These are phyloP conservation scores for Alternaria brassicicola DNA, from an alignment of 2,329 filamentous ascomycete species.

Conservation along the genomic window DNA sequence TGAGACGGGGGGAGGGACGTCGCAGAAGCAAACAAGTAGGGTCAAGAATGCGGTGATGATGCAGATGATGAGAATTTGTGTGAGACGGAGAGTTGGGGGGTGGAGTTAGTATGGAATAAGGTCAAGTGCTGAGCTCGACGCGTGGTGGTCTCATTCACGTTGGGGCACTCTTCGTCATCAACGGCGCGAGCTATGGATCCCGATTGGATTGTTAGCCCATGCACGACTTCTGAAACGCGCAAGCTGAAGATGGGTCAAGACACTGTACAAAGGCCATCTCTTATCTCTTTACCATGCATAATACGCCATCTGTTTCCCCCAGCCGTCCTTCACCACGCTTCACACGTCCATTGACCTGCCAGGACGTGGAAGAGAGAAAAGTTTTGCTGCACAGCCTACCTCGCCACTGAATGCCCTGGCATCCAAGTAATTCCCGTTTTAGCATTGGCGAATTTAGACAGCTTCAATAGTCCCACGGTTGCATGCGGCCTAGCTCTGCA, in stretches of 20 bases:
- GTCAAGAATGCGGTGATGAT: background rate
- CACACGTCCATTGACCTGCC: background rate
- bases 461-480: slow-evolving; percentile 8
- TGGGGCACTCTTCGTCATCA: slow-evolving; percentile 9
- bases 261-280: background rate
- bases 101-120: background rate
- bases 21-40: slow-evolving; percentile 1
- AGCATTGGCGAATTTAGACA: slow-evolving; percentile 8
- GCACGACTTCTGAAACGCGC: slow-evolving; percentile 5
- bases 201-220: slow-evolving; percentile 10
- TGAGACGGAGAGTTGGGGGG: background rate
- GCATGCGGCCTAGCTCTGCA: slow-evolving; percentile 1
- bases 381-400: background rate
- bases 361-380: background rate
- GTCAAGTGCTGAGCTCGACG: background rate
- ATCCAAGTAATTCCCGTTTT: background rate
- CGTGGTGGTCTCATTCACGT: background rate
- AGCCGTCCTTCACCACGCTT: background rate
- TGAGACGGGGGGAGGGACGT: slow-evolving; percentile 12
- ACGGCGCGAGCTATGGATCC: slow-evolving; percentile 1
- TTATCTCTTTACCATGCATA: background rate
- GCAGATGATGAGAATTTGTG: background rate
- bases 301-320: background rate
- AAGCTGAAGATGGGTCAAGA: background rate
- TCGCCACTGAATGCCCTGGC: background rate